Evolutionary conservation across 1,284 basidiomycete species (phyloP), one percentile per base, ranked within the genome.

Genomic region (Stygiomarasmius scandens): DNA sequence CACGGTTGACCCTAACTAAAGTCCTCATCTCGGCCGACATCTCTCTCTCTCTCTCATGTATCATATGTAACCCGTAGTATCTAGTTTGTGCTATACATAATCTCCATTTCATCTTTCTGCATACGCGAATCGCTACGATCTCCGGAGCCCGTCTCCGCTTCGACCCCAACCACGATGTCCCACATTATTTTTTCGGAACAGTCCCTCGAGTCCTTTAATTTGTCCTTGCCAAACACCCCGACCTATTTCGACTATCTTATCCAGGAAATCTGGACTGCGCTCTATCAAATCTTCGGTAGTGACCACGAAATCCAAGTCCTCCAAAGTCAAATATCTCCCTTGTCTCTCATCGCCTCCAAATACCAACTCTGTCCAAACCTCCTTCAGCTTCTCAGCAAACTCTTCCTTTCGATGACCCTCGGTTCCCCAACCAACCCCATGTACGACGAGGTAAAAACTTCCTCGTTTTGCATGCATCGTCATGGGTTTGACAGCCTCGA

Each of bases 1-100:
- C 45, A 81, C 85, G 6, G 74, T 89, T 55, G 71, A 70, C 58
- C 56, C 70, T 49, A 71, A 76, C 51, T 76, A 68, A 69, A 45
- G 36, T 11, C 16, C 24, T 55, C 8, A 2, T 11, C 19, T 19
- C 9, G 10, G n/a, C 6, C 16, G 20, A 22, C 6, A 22, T 14
- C n/a, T 43, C 19, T 53, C 16, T 41, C 38, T 16, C 16, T 41
- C n/a, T 5, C 38, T 5, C 6, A 19, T 41, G 38, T 41, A 41
- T 16, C 16, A 41, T 16, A 41, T 41, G 38, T 41, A 41, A 12
- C 38, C 8, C 4, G 16, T 41, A 41, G 5, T 41, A 41, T 19
- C 38, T 41, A 16, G 38, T 19, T 16, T n/a, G n/a, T 41, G 38
- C n/a, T 41, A n/a, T 41, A 41, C 38, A 6, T 32, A 32, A 32